These are phyloP conservation scores for Paramecium biaurelia DNA, from an alignment of 73 alveolate genomes.

Conservation along the genomic window DNA sequence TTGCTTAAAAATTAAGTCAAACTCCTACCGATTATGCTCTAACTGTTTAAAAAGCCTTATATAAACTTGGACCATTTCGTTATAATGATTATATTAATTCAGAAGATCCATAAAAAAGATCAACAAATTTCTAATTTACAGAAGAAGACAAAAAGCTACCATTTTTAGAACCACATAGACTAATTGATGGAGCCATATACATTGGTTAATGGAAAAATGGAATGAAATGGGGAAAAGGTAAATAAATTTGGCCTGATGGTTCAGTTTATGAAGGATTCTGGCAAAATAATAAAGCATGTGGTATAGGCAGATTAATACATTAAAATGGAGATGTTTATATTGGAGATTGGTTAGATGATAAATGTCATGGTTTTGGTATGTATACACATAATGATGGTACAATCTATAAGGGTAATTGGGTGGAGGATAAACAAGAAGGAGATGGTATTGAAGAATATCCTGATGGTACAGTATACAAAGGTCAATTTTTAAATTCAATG, in stretches of 20 bases:
- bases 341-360: slow-evolving; percentile 52
- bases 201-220: slow-evolving; percentile 63
- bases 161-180: slow-evolving; percentile 42
- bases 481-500: slow-evolving; percentile 40
- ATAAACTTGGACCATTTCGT: slow-evolving; percentile 40
- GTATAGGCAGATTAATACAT: slow-evolving; percentile 63
- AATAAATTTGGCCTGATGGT: slow-evolving; percentile 65
- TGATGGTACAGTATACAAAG: slow-evolving; percentile 7
- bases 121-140: not conserved
- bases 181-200: slow-evolving; percentile 57
- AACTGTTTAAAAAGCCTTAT: slow-evolving; percentile 38
- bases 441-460: slow-evolving; percentile 58
- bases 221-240: slow-evolving; percentile 59
- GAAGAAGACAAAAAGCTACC: slow-evolving; percentile 48
- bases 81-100: slow-evolving; percentile 45
- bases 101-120: slow-evolving; percentile 30
- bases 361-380: slow-evolving; percentile 51
- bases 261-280: slow-evolving; percentile 65
- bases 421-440: slow-evolving; percentile 61
- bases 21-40: slow-evolving; percentile 52
- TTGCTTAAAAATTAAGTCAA: slow-evolving; percentile 9
- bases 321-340: slow-evolving; percentile 62
- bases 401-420: slow-evolving; percentile 59
- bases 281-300: slow-evolving; percentile 61
- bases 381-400: slow-evolving; percentile 61